These are phyloP conservation scores for Pseudonitzschia multistriata DNA, from an alignment of 108 stramenopile species.

Conservation along the genomic window DNA sequence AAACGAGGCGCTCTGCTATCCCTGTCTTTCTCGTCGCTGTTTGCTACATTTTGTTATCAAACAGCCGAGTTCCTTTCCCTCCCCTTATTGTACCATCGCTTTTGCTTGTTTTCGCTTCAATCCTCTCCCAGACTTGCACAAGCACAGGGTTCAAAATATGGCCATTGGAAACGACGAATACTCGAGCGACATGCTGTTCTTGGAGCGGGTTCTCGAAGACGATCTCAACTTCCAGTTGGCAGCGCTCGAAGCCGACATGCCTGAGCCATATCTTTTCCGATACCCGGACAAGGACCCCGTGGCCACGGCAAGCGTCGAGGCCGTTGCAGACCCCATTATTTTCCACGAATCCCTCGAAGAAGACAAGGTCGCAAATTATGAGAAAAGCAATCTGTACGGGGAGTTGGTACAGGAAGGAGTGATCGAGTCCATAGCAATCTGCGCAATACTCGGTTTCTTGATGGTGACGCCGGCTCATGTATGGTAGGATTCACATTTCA, in stretches of 20 bases:
- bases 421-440: constrained; percentile 31
- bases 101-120: not conserved
- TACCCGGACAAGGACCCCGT: not conserved
- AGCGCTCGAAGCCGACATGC: constrained; percentile 13
- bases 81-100: not conserved
- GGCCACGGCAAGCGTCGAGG: no score
- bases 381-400: constrained; percentile 14
- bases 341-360: constrained; percentile 14
- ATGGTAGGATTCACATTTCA: no score
- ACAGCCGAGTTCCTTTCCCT: not conserved
- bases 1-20: no score
- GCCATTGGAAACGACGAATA: not conserved
- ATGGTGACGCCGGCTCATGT: constrained; percentile 18
- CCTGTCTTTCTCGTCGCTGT: no score
- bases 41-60: not conserved
- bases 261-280: constrained; percentile 18
- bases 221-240: constrained; percentile 23
- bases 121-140: constrained; percentile 19
- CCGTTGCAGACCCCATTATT: not conserved
- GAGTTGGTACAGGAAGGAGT: constrained; percentile 26
- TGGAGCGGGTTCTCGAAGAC: constrained; percentile 22
- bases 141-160: constrained; percentile 18
- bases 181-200: constrained; percentile 8
- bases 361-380: not conserved
- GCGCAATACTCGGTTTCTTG: constrained; percentile 19